These are phyloP conservation scores for Leccinum subgranulosum DNA, from an alignment of 768 basidiomycete species.

Conservation along the genomic window DNA sequence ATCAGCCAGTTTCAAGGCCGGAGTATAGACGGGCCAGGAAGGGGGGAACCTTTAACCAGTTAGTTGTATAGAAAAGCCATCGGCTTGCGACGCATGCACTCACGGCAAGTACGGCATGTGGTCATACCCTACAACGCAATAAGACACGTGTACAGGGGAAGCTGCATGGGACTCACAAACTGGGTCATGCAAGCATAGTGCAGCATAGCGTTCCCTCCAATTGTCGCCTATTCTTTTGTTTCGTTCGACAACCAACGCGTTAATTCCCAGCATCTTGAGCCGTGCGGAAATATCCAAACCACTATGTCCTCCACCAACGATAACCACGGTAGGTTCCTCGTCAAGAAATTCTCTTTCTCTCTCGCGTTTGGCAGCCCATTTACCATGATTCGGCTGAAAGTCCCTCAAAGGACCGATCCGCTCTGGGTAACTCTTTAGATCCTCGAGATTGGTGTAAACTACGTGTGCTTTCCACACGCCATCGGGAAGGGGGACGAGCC, in stretches of 20 bases:
- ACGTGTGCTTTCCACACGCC: constrained; percentile 47
- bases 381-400: constrained; percentile 34
- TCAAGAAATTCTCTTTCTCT: constrained; percentile 32
- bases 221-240: constrained; percentile 29
- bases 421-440: constrained; percentile 45
- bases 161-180: constrained; percentile 24
- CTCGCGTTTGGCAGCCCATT: constrained; percentile 29
- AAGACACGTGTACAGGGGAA: neutral
- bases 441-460: constrained; percentile 51
- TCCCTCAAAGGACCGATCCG: constrained; percentile 43
- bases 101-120: constrained; percentile 57
- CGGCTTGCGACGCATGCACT: constrained; percentile 15
- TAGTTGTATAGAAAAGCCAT: neutral
- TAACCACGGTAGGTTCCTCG: constrained; percentile 48
- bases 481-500: constrained; percentile 41
- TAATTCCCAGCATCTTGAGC: constrained; percentile 33
- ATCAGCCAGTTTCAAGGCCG: constrained; percentile 56
- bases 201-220: constrained; percentile 30
- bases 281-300: constrained; percentile 59
- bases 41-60: constrained; percentile 45
- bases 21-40: constrained; percentile 57
- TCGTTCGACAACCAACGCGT: constrained; percentile 23
- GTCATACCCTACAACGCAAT: constrained; percentile 36
- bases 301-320: constrained; percentile 51
- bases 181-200: constrained; percentile 31